Evolutionary conservation across 73 alveolate species (phyloP).

Genomic region (Paramecium octaurelia): DNA sequence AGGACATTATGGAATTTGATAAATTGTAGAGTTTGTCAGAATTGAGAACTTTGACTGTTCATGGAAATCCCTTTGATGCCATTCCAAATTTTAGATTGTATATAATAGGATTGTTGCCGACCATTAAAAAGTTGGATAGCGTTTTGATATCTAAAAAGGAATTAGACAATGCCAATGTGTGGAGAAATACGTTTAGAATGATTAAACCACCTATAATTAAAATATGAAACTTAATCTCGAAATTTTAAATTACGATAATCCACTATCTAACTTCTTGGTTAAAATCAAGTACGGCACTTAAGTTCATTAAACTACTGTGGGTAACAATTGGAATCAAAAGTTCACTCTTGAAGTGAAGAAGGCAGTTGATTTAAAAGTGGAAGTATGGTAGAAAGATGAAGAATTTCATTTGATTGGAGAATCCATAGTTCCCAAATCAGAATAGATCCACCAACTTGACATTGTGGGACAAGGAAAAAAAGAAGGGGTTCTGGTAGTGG

Average conservation of each 20-base stretch:
- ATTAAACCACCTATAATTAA: constrained; percentile 47
- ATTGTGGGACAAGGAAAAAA: constrained; percentile 25
- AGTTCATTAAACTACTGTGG: not conserved
- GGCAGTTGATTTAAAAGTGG: not conserved
- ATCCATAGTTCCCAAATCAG: not conserved
- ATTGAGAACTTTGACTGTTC: constrained; percentile 47
- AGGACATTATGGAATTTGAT: constrained; percentile 51
- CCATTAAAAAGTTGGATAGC: constrained; percentile 50
- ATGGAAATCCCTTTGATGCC: constrained; percentile 63
- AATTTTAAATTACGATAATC: not conserved
- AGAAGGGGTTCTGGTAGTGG: constrained; percentile 14
- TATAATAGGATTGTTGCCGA: constrained; percentile 54
- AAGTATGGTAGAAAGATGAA: constrained; percentile 5
- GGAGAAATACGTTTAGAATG: constrained; percentile 16
- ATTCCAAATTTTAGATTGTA: constrained; percentile 60
- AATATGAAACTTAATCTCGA: constrained; percentile 37
- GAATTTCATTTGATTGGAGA: constrained; percentile 22
- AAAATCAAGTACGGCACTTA: constrained; percentile 37
- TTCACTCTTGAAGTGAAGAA: not conserved
- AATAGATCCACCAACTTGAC: not conserved
- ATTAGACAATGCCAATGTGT: constrained; percentile 31
- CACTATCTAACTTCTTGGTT: not conserved
- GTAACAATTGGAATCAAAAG: constrained; percentile 25
- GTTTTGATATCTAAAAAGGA: constrained; percentile 60
- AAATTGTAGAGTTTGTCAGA: not conserved